phyloP scores from a whole-genome alignment of 331 rosid genomes.

The Malus hybrid region DNA sequence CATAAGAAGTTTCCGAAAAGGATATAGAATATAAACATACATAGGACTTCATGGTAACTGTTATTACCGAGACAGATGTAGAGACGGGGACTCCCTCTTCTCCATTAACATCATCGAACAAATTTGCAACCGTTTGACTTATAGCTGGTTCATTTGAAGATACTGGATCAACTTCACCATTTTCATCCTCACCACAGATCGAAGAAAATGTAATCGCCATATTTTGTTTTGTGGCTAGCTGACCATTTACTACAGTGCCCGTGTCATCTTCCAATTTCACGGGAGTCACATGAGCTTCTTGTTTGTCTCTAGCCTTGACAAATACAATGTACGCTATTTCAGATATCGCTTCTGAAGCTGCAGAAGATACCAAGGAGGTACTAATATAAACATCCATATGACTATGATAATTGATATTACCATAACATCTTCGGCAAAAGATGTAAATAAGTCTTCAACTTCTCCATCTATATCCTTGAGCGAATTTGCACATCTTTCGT shows the following conservation, averaged over 20 bases:
- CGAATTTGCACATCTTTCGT: slow-evolving; percentile 19
- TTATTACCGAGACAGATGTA: not conserved
- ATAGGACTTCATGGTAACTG: not conserved
- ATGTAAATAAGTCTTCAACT: slow-evolving; percentile 16
- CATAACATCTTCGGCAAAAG: slow-evolving; percentile 17
- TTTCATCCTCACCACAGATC: too few species aligned
- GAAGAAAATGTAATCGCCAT: too few species aligned
- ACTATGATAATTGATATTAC: slow-evolving; percentile 13
- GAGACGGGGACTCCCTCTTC: too few species aligned
- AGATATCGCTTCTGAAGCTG: not conserved
- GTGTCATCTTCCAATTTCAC: not conserved
- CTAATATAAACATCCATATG: not conserved
- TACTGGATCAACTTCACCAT: too few species aligned
- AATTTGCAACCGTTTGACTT: too few species aligned
- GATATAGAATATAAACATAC: not conserved
- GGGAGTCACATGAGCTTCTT: not conserved
- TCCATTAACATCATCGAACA: too few species aligned
- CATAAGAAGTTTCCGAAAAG: slow-evolving; percentile 4
- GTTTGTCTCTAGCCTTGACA: not conserved
- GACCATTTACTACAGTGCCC: not conserved
- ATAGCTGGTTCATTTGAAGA: too few species aligned
- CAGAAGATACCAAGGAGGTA: not conserved
- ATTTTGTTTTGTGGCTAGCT: not conserved
- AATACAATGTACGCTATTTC: not conserved
- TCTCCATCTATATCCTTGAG: slow-evolving; percentile 19